Percentiles rank a stretch among this genome's conserved stretches.
phyloP scores from a whole-genome alignment of 192 early-diverging fungal species.

The Diversispora eburnea region DNA sequence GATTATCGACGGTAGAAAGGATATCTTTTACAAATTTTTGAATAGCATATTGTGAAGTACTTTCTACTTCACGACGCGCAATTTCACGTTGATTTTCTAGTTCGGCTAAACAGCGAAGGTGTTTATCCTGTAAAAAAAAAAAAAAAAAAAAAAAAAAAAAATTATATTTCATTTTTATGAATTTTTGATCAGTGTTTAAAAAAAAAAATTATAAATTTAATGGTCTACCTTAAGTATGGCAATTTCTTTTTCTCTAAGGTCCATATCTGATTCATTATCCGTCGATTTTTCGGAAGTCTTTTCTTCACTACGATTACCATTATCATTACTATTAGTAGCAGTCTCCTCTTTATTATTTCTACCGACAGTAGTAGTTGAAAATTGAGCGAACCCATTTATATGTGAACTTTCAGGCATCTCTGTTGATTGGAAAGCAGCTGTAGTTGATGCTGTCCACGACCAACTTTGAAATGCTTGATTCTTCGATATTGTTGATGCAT shows the following conservation, averaged over 20 bases:
- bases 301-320: background rate
- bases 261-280: background rate
- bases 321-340: too few species aligned
- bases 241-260: background rate
- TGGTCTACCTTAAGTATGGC: background rate
- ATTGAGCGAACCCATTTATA: too few species aligned
- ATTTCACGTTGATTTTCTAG: slow-evolving; percentile 93
- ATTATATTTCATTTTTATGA: background rate
- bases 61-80: slow-evolving; percentile 79
- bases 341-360: too few species aligned
- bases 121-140: slow-evolving; percentile 56
- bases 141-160: background rate
- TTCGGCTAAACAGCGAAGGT: slow-evolving; percentile 91
- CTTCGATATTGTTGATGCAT: too few species aligned
- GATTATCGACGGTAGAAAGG: slow-evolving; percentile 85
- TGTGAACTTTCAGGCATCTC: too few species aligned
- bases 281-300: background rate
- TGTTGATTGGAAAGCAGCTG: too few species aligned
- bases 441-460: too few species aligned
- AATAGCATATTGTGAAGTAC: slow-evolving; percentile 82
- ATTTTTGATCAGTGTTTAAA: background rate
- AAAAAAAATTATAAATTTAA: background rate
- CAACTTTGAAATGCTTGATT: too few species aligned
- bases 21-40: slow-evolving; percentile 99
- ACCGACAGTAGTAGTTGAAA: too few species aligned